phyloP scores from a whole-genome alignment of 768 basidiomycete genomes.

The Boletus reticulatus region DNA sequence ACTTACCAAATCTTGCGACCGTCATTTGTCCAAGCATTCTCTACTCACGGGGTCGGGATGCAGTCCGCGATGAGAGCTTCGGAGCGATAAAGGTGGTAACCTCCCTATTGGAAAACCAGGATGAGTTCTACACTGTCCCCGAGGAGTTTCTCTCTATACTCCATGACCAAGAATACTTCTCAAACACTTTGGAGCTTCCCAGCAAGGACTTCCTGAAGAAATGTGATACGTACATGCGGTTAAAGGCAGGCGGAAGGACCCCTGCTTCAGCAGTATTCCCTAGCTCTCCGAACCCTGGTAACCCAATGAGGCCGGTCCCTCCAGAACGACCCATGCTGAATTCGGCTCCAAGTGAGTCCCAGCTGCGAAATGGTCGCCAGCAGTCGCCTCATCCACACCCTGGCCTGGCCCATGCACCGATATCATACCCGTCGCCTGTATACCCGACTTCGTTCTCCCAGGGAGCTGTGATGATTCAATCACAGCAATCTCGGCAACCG shows the following conservation, averaged over 20 bases:
- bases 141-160: constrained; percentile 84
- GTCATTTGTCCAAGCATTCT: constrained; percentile 99
- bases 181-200: constrained; percentile 82
- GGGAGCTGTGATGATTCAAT: constrained; percentile 42
- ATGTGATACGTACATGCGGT: constrained; percentile 84
- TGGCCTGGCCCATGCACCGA: constrained; percentile 39
- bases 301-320: constrained; percentile 29
- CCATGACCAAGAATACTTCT: constrained; percentile 90
- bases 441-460: constrained; percentile 48
- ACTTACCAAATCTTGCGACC: constrained; percentile 90
- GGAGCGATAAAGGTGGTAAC: constrained; percentile 83
- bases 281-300: constrained; percentile 24
- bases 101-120: constrained; percentile 85
- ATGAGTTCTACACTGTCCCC: constrained; percentile 94
- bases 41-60: constrained; percentile 82
- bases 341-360: constrained; percentile 37
- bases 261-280: constrained; percentile 32
- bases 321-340: constrained; percentile 48
- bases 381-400: constrained; percentile 42
- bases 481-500: constrained; percentile 38
- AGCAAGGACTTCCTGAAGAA: constrained; percentile 96
- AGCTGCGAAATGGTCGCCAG: constrained; percentile 38
- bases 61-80: constrained; percentile 92
- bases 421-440: constrained; percentile 43
- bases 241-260: constrained; percentile 58